Evolutionary conservation across 768 basidiomycete genomes (phyloP).

Genomic region (Boletus bicolor): DNA sequence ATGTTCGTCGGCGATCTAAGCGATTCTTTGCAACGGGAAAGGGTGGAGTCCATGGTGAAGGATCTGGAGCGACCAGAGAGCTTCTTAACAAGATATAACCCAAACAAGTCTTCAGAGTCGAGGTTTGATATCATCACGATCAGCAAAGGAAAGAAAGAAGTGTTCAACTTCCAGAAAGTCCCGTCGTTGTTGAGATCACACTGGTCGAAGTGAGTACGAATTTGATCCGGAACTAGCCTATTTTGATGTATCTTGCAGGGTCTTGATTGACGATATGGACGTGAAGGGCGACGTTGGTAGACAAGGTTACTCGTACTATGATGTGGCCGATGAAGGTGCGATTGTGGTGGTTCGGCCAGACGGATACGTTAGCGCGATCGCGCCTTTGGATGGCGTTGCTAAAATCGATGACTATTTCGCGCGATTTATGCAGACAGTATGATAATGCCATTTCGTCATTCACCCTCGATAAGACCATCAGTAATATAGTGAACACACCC

Average conservation of each 20-base stretch:
- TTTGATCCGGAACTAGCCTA: background rate
- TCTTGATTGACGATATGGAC: conserved; percentile 57
- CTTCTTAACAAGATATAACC: conserved; percentile 27
- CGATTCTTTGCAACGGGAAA: conserved; percentile 19
- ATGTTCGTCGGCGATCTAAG: conserved; percentile 41
- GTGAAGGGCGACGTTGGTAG: conserved; percentile 45
- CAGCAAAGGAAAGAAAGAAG: conserved; percentile 31
- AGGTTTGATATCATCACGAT: conserved; percentile 34
- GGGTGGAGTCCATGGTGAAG: conserved; percentile 26
- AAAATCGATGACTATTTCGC: conserved; percentile 47
- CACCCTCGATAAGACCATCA: background rate
- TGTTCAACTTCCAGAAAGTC: conserved; percentile 28
- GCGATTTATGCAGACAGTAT: conserved; percentile 33
- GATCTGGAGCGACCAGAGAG: conserved; percentile 24
- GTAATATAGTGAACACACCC: too few relatives aligned
- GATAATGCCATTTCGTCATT: background rate
- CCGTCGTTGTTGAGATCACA: conserved; percentile 35
- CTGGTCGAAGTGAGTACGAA: conserved; percentile 39
- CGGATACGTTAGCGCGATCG: conserved; percentile 60
- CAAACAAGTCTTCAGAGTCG: conserved; percentile 19
- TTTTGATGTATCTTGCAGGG: conserved; percentile 35
- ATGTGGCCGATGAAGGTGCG: conserved; percentile 31
- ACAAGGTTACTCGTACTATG: conserved; percentile 54
- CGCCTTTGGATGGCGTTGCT: conserved; percentile 41
- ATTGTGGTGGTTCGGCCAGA: conserved; percentile 32